Percentiles rank a stretch among this genome's conserved stretches.
phyloP scores from a whole-genome alignment of 352 stramenopile genomes.

The Phytophthora pinifolia region DNA sequence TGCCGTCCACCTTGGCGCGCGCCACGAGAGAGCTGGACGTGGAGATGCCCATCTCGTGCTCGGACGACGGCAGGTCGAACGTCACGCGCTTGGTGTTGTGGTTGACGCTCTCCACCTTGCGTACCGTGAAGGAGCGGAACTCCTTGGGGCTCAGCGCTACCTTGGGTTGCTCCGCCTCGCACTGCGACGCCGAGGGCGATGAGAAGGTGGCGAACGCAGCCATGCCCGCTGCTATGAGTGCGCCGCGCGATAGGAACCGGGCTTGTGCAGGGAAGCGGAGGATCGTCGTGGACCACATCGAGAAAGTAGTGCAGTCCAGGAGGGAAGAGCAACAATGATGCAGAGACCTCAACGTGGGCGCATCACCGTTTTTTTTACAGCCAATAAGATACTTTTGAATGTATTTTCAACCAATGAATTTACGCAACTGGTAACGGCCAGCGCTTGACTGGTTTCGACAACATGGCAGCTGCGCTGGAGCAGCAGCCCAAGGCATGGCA shows the following conservation, averaged over 20 bases:
- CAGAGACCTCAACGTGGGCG: neutral
- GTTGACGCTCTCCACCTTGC: slow-evolving; percentile 64
- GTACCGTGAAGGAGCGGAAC: slow-evolving; percentile 78
- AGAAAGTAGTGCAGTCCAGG: neutral
- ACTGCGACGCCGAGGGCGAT: slow-evolving; percentile 13
- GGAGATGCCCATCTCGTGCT: slow-evolving; percentile 70
- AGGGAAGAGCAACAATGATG: neutral
- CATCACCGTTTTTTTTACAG: too few relatives aligned
- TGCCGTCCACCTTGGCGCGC: slow-evolving; percentile 72
- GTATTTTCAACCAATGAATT: too few relatives aligned
- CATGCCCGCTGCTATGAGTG: slow-evolving; percentile 42
- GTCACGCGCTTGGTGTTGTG: slow-evolving; percentile 83
- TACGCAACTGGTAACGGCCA: neutral
- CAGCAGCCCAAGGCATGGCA: slow-evolving; percentile 40
- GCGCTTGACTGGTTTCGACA: neutral
- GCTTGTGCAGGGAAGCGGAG: slow-evolving; percentile 49
- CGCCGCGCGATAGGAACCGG: slow-evolving; percentile 32
- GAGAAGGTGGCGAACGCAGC: slow-evolving; percentile 41
- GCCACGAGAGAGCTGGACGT: slow-evolving; percentile 60
- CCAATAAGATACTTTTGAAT: too few relatives aligned
- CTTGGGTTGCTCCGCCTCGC: slow-evolving; percentile 35
- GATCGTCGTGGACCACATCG: slow-evolving; percentile 50
- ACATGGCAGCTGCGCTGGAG: neutral
- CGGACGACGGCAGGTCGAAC: slow-evolving; percentile 56
- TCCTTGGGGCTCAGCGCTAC: slow-evolving; percentile 60